Base-by-base conservation (phyloP, 768 basidiomycete genomes). In the Mycena haematopus region DNA sequence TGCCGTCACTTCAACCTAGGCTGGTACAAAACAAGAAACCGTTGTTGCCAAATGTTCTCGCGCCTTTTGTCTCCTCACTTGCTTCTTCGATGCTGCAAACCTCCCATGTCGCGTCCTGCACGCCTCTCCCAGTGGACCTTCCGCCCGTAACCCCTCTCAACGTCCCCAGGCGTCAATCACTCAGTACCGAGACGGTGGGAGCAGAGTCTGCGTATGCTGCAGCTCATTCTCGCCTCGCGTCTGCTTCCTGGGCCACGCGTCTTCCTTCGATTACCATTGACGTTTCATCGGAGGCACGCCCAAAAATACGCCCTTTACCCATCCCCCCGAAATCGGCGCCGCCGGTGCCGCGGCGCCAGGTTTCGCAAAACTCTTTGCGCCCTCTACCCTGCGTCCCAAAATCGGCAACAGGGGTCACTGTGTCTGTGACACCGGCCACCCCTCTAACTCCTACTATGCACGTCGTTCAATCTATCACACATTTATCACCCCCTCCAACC, bases 241-340 rank as follows among this genome's bases (percentile, higher is more conserved):
- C 64, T 19, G 21, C 58, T 29, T 47, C 64, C 3, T 60, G 31
- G 31, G 14, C 29, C 7, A 40, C 61, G 44, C 55, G 51, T 27
- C 46, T 31, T 9, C 29, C 31, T 3, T n/a, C 36, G 25, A 52
- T 56, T 10, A 50, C n/a, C 55, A 46, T 60, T n/a, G 55, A 57
- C 21, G 51, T 60, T n/a, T 52, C 44, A 7, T 19, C 51, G 6
- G 45, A 36, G 6, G 3, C 65, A 29, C 51, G 46, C 38, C 57
- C 29, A n/a, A 65, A 55, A 58, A 59, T 66, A 27, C 65, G 65
- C 36, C 65, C 65, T 4, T 40, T 66, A 25, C 65, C 61, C 29
- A 67, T 59, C n/a, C 65, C 56, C 14, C 46, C 56, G 8, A 50
- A 24, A 36, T 63, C 54, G 17, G 49, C 58, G 31, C 66, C 65